phyloP scores from a whole-genome alignment of 1,139 yeast species.

The Torulaspora globosa region DNA sequence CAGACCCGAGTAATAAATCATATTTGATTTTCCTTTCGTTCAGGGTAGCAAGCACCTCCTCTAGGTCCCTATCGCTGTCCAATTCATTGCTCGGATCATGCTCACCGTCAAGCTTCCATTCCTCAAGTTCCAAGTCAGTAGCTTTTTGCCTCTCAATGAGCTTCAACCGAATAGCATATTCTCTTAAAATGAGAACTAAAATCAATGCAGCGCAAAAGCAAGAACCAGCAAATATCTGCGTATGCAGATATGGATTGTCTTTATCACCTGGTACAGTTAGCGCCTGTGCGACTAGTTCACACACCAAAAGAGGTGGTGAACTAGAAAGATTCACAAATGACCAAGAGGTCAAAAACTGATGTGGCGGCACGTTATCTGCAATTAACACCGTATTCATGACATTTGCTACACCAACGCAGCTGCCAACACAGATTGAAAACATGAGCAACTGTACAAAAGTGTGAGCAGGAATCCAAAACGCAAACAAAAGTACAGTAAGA shows the following conservation, averaged over 20 bases:
- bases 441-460: conserved; percentile 43
- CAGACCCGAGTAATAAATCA: conserved; percentile 28
- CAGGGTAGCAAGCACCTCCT: conserved; percentile 16
- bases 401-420: conserved; percentile 59
- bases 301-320: conserved; percentile 44
- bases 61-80: conserved; percentile 13
- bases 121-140: conserved; percentile 15
- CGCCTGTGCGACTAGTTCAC: conserved; percentile 53
- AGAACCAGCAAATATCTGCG: conserved; percentile 59
- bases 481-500: conserved; percentile 12
- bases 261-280: conserved; percentile 36
- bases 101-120: conserved; percentile 12
- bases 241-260: conserved; percentile 49
- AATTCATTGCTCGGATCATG: conserved; percentile 7
- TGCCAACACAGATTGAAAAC: conserved; percentile 52
- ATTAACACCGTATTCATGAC: conserved; percentile 58
- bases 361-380: conserved; percentile 50
- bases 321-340: conserved; percentile 50
- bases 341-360: conserved; percentile 57
- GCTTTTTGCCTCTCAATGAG: conserved; percentile 14
- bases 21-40: conserved; percentile 29
- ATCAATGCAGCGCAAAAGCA: conserved; percentile 42
- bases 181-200: conserved; percentile 40
- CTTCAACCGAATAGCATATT: conserved; percentile 39
- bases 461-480: conserved; percentile 18